Evolutionary conservation across 495 filamentous ascomycete species (phyloP).

Genomic region (Neurospora sp.): DNA sequence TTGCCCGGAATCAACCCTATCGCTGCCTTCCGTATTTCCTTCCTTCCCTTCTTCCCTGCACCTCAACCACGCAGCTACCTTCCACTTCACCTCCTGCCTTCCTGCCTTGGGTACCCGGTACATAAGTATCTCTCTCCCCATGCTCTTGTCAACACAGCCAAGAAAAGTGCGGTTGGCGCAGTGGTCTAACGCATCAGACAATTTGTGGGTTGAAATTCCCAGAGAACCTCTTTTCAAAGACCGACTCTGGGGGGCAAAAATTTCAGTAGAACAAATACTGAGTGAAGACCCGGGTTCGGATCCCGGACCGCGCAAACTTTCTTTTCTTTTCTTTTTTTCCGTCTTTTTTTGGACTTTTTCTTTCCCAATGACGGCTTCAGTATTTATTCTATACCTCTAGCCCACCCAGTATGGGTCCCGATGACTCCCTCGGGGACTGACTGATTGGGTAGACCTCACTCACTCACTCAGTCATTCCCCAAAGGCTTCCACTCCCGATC

Average conservation of each 20-base stretch:
- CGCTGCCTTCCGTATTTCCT: too few relatives aligned
- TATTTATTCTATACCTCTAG: too few relatives aligned
- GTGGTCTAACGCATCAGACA: neutral
- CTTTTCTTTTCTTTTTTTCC: neutral
- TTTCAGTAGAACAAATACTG: neutral
- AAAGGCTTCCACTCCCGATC: constrained; percentile 14
- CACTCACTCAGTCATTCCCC: constrained; percentile 4
- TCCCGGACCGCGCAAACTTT: neutral
- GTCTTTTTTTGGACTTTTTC: neutral
- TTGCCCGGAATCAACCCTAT: too few relatives aligned
- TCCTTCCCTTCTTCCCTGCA: too few relatives aligned
- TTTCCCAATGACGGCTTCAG: too few relatives aligned
- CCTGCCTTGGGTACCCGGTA: neutral
- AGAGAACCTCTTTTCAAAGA: neutral
- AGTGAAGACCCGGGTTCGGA: neutral
- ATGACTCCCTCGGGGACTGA: neutral
- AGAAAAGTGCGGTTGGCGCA: neutral
- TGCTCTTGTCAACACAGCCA: neutral
- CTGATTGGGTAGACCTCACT: neutral
- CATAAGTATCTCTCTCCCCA: neutral
- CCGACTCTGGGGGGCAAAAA: neutral
- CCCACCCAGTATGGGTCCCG: too few relatives aligned
- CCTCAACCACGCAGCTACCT: too few relatives aligned
- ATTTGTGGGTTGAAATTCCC: neutral
- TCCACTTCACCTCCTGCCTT: neutral